Evolutionary conservation across 2,329 filamentous ascomycete species (phyloP).

Genomic region (Paramyrothecium roridum): DNA sequence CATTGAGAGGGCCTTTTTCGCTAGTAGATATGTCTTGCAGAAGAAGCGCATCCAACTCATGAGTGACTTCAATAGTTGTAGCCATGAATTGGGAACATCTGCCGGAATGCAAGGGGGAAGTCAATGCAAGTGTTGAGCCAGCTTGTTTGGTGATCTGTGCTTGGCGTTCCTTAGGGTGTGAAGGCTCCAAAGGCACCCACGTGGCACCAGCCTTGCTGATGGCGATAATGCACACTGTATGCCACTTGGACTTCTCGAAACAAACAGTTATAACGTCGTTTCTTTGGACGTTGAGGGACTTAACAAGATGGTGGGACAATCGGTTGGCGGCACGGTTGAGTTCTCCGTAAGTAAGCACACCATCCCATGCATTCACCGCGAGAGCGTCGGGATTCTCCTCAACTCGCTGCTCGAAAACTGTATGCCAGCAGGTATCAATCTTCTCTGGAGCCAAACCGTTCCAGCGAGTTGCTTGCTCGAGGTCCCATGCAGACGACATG

Average conservation of each 20-base stretch:
- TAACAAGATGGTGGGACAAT: slow-evolving; percentile 28
- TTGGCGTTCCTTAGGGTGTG: slow-evolving; percentile 9
- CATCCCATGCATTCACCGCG: background rate
- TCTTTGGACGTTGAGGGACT: background rate
- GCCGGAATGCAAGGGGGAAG: background rate
- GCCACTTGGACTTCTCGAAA: slow-evolving; percentile 18
- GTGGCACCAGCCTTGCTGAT: slow-evolving; percentile 18
- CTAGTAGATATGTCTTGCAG: background rate
- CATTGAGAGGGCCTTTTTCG: slow-evolving; percentile 4
- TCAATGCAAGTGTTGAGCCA: background rate
- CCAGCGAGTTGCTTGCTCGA: background rate
- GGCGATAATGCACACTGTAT: slow-evolving; percentile 16
- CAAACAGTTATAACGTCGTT: slow-evolving; percentile 22
- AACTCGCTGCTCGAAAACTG: background rate
- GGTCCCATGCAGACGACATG: background rate
- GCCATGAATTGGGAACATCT: background rate
- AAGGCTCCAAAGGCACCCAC: slow-evolving; percentile 18
- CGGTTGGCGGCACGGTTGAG: slow-evolving; percentile 22
- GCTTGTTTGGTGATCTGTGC: slow-evolving; percentile 8
- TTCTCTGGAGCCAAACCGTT: background rate
- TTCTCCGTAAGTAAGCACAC: background rate
- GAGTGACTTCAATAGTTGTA: background rate
- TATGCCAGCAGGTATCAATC: background rate
- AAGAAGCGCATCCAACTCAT: background rate
- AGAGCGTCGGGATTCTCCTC: background rate